These are phyloP conservation scores for Carallia brachiata DNA, from an alignment of 345 rosid genomes.

Conservation along the genomic window DNA sequence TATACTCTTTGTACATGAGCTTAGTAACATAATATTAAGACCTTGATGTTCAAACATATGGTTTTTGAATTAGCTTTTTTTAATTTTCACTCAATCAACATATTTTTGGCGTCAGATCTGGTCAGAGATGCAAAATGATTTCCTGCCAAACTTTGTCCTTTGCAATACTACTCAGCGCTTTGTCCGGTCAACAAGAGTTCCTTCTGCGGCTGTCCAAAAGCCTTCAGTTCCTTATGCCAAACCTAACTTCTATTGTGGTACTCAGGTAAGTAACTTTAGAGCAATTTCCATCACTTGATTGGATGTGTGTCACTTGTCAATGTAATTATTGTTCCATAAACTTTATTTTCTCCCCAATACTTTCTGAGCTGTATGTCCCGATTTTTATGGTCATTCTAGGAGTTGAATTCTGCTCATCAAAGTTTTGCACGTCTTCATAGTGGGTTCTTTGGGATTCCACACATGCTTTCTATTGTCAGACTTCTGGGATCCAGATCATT, in stretches of 20 bases:
- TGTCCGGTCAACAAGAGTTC: conserved; percentile 75
- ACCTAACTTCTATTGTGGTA: conserved; percentile 91
- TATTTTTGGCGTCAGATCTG: conserved; percentile 58
- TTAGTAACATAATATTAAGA: background rate
- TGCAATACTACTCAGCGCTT: conserved; percentile 98
- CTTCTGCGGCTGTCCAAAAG: conserved; percentile 74
- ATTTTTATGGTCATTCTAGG: conserved; percentile 42
- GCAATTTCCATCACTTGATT: background rate
- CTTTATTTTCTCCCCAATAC: background rate
- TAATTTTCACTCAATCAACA: conserved; percentile 6
- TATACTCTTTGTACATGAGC: too few species aligned
- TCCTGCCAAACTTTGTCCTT: conserved; percentile 93
- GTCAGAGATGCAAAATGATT: conserved; percentile 99
- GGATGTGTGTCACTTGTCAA: background rate
- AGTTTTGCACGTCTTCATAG: conserved; percentile 90
- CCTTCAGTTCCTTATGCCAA: conserved; percentile 91
- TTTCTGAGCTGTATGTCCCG: background rate
- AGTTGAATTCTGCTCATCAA: conserved; percentile 95
- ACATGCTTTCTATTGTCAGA: conserved; percentile 76
- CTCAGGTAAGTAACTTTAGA: conserved; percentile 58
- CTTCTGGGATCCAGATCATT: conserved; percentile 93
- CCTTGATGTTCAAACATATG: conserved; percentile 5
- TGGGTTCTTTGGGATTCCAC: conserved; percentile 88
- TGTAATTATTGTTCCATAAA: background rate
- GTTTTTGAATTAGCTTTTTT: background rate